Conservation (phyloP, 495 filamentous ascomycete genomes). For the Aspergillus cristatus region DNA sequence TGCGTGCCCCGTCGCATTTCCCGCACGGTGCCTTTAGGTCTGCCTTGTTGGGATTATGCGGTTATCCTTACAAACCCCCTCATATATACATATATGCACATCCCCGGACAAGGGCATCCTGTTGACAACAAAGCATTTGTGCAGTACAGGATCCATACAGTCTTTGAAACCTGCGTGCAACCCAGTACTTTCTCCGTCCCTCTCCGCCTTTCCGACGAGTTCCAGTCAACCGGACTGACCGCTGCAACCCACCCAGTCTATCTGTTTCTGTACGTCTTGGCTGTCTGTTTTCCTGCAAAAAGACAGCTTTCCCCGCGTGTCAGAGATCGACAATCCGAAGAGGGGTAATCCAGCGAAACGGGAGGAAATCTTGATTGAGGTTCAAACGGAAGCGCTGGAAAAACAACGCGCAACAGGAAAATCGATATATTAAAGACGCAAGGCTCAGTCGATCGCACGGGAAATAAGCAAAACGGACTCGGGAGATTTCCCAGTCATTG, state of each 20-base stretch:
- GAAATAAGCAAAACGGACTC: background rate
- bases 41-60: too few species aligned
- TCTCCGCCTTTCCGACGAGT: conserved; percentile 5
- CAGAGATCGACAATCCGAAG: conserved; percentile 28
- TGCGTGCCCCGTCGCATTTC: too few species aligned
- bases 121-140: conserved; percentile 18
- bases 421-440: conserved; percentile 7
- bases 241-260: conserved; percentile 15
- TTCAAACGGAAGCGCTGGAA: too few species aligned
- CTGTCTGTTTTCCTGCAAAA: conserved; percentile 14
- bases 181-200: conserved; percentile 2
- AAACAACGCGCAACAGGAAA: conserved; percentile 8
- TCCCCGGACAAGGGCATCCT: conserved; percentile 4
- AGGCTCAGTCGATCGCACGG: too few species aligned
- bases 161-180: conserved; percentile 12
- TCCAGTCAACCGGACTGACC: conserved; percentile 27
- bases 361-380: too few species aligned
- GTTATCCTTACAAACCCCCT: too few species aligned
- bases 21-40: too few species aligned
- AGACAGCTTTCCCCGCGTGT: conserved; percentile 34
- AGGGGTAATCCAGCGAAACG: conserved; percentile 13
- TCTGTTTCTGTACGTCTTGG: too few species aligned
- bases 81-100: too few species aligned
- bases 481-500: too few species aligned
- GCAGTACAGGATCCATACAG: conserved; percentile 12